Evolutionary conservation across 2,329 filamentous ascomycete genomes (phyloP), one percentile per base, ranked within the genome.

Genomic region (Penicillium sp.): DNA sequence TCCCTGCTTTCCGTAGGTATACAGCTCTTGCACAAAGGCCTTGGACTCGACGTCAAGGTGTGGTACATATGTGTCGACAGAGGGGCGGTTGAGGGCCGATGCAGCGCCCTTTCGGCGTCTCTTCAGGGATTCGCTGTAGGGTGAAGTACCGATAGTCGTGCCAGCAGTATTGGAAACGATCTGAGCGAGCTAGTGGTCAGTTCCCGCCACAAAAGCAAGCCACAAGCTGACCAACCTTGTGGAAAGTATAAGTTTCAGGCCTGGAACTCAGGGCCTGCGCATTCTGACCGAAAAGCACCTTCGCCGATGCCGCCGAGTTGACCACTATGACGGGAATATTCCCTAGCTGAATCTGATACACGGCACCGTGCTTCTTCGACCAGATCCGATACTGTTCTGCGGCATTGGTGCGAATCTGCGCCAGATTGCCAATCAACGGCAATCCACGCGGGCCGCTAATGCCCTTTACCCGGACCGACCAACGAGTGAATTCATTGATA

Each of bases 61-160:
- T 0, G 77, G 73, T 3, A 86, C 73, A 54, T 86, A 86, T 0
- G 77, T 82, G 4, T 79, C 77, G 1, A 86, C 80, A 0, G 81
- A 81, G 0, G 83, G 82, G 40, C 82, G 80, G 64, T 86, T 86
- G 14, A 86, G 71, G 1, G 83, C 83, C 3, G 80, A 80, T 0
- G 82, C 83, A 1, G 82, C 83, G 13, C 81, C 83, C 64, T 86
- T 86, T 49, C 82, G 75, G 29, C 82, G 73, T 4, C 81, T 73
- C 64, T 86, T 86, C 25, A 86, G 67, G 0, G 79, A 82, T 3
- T 86, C 82, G 46, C 78, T 82, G 61, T 83, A 87, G 0, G 83
- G 83, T 0, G 80, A 83, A 0, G 83, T 87, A 0, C 83, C 83
- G 48, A 87, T 86, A 0, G 83, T 87, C 0, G 82, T 86, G 5